Conservation (phyloP, 73 alveolate genomes). For the Symbiodinium pilosum region DNA sequence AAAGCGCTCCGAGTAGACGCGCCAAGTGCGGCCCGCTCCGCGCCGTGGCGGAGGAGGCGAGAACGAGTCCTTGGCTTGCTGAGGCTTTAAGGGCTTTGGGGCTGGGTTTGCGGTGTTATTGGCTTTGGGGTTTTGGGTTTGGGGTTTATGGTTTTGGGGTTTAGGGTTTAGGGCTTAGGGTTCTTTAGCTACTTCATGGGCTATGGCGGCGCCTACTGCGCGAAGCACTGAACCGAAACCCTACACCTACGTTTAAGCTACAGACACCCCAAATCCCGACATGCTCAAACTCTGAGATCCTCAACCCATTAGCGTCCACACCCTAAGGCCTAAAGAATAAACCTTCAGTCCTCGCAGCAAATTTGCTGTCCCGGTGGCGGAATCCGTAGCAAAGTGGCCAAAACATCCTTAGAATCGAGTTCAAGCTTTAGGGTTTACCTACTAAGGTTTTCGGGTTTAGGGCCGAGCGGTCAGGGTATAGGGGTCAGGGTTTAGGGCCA, state of each 20-base stretch:
- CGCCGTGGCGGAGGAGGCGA: conserved; percentile 21
- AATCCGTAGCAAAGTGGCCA: conserved; percentile 95
- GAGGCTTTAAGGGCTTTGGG: too few species aligned
- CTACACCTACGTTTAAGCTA: background rate
- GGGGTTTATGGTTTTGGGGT: too few species aligned
- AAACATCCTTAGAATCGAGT: conserved; percentile 36
- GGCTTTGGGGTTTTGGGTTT: too few species aligned
- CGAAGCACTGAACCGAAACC: too few species aligned
- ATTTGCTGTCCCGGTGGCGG: background rate
- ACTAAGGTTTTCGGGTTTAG: background rate
- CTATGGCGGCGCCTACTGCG: too few species aligned
- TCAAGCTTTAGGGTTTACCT: background rate
- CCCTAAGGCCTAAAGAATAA: background rate
- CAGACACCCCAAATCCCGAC: background rate
- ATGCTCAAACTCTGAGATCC: too few species aligned
- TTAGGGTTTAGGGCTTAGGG: too few species aligned
- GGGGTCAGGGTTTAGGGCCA: background rate
- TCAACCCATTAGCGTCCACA: background rate
- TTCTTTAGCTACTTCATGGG: too few species aligned
- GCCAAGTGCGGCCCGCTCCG: conserved; percentile 63
- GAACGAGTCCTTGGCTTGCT: conserved; percentile 1
- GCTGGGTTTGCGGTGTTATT: too few species aligned
- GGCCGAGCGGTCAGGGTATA: too few species aligned
- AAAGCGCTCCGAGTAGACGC: too few species aligned
- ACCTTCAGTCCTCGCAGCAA: background rate